Percentiles rank a stretch among this genome's conserved stretches.
phyloP scores from a whole-genome alignment of 2,329 filamentous ascomycete genomes.

The Colletotrichum australisinense region DNA sequence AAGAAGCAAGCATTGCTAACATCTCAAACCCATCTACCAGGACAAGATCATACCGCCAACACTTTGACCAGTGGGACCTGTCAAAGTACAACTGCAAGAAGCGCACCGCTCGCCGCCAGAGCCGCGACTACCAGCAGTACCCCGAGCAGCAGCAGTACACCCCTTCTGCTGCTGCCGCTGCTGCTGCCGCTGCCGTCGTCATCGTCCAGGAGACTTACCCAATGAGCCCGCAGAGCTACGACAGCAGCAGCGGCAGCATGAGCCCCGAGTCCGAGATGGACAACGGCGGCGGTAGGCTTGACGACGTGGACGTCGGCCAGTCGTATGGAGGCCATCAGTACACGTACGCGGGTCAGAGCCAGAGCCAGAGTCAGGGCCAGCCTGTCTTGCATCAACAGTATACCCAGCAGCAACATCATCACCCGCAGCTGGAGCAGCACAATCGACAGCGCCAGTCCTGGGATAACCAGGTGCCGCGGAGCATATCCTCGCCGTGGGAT shows the following conservation, averaged over 20 bases:
- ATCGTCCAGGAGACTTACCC: neutral
- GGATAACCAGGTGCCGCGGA: neutral
- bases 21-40: constrained; percentile 27
- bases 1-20: neutral
- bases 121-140: neutral
- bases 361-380: neutral
- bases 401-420: neutral
- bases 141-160: neutral
- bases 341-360: neutral
- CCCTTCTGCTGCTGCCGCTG: neutral
- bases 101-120: constrained; percentile 43
- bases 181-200: neutral
- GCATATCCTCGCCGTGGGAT: neutral
- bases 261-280: neutral
- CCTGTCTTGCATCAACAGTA: neutral
- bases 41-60: constrained; percentile 61
- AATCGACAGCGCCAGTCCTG: neutral
- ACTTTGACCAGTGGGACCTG: constrained; percentile 58
- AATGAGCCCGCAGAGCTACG: neutral
- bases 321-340: neutral
- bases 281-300: neutral
- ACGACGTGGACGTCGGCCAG: neutral
- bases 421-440: neutral
- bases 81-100: constrained; percentile 60
- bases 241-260: neutral